Base-by-base conservation (phyloP, 441 rosid species). In the Populus hybrid region DNA sequence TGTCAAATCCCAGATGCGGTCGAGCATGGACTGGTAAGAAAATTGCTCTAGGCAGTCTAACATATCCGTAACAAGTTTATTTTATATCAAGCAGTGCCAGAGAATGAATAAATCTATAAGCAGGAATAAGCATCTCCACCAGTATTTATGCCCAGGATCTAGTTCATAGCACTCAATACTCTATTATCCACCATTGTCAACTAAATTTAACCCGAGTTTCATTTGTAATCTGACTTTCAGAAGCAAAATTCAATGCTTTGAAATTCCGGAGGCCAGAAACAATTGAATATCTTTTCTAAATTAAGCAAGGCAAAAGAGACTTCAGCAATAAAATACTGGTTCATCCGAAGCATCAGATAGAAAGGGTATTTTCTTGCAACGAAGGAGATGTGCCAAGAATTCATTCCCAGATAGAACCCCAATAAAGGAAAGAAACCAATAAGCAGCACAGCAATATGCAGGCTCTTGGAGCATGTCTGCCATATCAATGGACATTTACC, bases 401-500 rank as follows among this genome's bases (percentile, higher is more conserved):
- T 16, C n/a, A 63, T 38, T 26, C 40, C 10, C 32, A 26, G 59
- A 30, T 30, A 30, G 32, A 77, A 30, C 12, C 75, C 21, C 0
- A 26, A 26, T 7, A 36, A 18, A 68, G 23, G 57, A 40, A n/a
- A 61, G 3, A 50, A 66, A 70, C 35, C 50, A 66, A 40, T 14
- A 34, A 69, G 63, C 4, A 34, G 34, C n/a, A 26, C 24, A 9
- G 18, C 21, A 11, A 10, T 24, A 28, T 9, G 69, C 18, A 67
- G 57, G 23, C 32, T 30, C 4, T 59, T 6, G 26, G 32, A 70
- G 14, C n/a, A 67, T 66, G 67, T 19, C 23, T 71, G 38, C 42
- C 79, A 68, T 42, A 40, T 19, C 32, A 57, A 77, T 63, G 18
- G 72, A 76, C 64, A 26, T 8, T 76, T 88, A 95, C 99, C 99